Evolutionary conservation across 2,329 filamentous ascomycete species (phyloP), one percentile per base, ranked within the genome.

Genomic region (Fusarium poae): DNA sequence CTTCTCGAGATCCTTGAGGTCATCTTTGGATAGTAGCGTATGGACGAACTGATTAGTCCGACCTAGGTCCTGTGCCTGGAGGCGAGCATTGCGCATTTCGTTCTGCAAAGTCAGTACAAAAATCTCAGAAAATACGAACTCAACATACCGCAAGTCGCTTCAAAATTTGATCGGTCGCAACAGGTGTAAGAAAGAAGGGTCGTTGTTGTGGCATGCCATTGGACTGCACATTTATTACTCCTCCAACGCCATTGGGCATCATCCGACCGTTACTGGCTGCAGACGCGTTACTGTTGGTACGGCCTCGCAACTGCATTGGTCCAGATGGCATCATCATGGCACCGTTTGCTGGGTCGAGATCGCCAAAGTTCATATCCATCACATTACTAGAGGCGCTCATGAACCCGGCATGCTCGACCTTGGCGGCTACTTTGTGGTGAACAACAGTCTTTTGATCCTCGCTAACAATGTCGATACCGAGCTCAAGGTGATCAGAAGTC

Each of bases 381-480:
- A 94, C 87, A 75, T 92, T 97, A 72, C 87, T 92, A 11, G 89
- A 87, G 13, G 90, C 87, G 44, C 87, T 90, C 67, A 94, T 88
- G 68, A 95, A 91, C 9, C 96, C 96, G 39, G 96, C 94, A 81
- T 97, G 93, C 78, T 99, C 96, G 57, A 99, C 94, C 77, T 97
- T 97, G 57, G 96, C 94, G 21, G 95, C 94, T 48, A 99, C 96
- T 77, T 99, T 99, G 82, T 98, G 96, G 77, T 99, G 96, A 16
- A 99, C 94, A 29, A 99, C 94, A 0, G 94, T 97, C 82, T 97
- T 98, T 78, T 98, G 95, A 77, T 99, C 96, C 79, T 99, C 96
- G 79, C 93, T 97, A 52, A 99, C 95, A 76, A 99, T 99, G 77
- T 99, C 96, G 74, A 99, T 99, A 57, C 96, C 96, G 35, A 99